phyloP scores from a whole-genome alignment of 169 alveolate genomes.

The Plasmodium fragile region DNA sequence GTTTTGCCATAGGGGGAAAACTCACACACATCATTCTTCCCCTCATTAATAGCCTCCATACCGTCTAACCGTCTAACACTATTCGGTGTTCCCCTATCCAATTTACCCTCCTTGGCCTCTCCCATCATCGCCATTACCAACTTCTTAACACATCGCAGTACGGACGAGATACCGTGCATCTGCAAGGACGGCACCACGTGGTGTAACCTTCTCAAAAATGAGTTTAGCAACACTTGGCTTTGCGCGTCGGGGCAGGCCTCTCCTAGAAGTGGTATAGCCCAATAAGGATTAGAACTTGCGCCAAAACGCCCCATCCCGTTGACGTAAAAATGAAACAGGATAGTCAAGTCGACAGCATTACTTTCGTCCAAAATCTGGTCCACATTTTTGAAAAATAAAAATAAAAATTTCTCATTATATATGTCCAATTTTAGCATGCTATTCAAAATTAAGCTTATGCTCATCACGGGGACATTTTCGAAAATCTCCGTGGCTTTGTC shows the following conservation, averaged over 20 bases:
- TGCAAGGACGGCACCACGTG: conserved; percentile 10
- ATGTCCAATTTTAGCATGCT: conserved; percentile 50
- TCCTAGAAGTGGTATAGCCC: neutral
- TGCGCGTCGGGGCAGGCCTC: neutral
- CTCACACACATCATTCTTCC: neutral
- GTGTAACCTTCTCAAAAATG: conserved; percentile 23
- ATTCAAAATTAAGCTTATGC: conserved; percentile 69
- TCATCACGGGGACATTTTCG: conserved; percentile 44
- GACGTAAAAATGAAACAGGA: conserved; percentile 63
- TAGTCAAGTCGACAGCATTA: conserved; percentile 31
- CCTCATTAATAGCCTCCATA: neutral
- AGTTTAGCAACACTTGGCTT: conserved; percentile 1
- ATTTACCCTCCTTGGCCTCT: neutral
- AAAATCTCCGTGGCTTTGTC: conserved; percentile 32
- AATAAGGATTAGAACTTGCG: neutral
- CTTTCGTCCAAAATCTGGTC: conserved; percentile 14
- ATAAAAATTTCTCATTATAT: conserved; percentile 28
- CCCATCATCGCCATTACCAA: conserved; percentile 10
- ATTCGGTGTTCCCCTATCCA: neutral
- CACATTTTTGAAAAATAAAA: conserved; percentile 63
- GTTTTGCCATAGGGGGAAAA: neutral
- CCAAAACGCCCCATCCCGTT: neutral
- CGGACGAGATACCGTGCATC: conserved; percentile 57
- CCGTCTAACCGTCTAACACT: neutral
- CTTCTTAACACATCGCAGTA: conserved; percentile 58